Base-by-base conservation (phyloP, 192 early-diverging fungal species). In the Tieghemiomyces parasiticus region DNA sequence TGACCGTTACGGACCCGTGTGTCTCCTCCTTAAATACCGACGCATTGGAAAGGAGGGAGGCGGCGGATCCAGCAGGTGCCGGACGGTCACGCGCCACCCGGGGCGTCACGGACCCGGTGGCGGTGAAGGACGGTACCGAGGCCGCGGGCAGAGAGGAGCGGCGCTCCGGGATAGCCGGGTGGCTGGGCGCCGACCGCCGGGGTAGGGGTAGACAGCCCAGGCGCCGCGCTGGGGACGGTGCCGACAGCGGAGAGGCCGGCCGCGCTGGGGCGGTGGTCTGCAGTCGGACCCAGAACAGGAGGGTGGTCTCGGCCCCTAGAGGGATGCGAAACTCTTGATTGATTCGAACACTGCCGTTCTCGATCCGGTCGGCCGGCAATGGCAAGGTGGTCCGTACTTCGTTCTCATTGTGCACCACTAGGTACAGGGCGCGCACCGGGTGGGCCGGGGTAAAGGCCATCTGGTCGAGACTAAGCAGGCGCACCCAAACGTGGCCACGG, bases 1-100 rank as follows among this genome's bases (percentile, higher is more conserved):
- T 66, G 44, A 77, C 67, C 13, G 71, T 72, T 2, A 72, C 75
- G 35, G 69, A 69, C 2, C 75, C 75, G 34, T 70, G 67, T 46
- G 75, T 77, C 60, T 77, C 75, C 61, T 77, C 75, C 25, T 63
- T 67, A 25, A 58, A 35, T 12, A 58, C 33, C 2, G 55, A 58
- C 16, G 55, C 34, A 38, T 58, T 31, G 38, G 38, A 42, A 10
- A 10, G 38, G 8, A 42, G 6, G 38, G 38, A 42, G 6, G 38
- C 38, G 38, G 6, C 38, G 38, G 6, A 10, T 42, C 16, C 8
- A 6, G 38, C 38, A 16, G 38, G 16, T 42, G 38, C 38, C 8
- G 6, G 8, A 16, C 16, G 6, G 6, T 42, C 8, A 6, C 8
- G 8, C 38, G 26, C 24, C 3, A 58, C 34, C 12, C 55, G 55